Base-by-base conservation (phyloP, 257 asterid genomes). In the Sherardia arvensis region DNA sequence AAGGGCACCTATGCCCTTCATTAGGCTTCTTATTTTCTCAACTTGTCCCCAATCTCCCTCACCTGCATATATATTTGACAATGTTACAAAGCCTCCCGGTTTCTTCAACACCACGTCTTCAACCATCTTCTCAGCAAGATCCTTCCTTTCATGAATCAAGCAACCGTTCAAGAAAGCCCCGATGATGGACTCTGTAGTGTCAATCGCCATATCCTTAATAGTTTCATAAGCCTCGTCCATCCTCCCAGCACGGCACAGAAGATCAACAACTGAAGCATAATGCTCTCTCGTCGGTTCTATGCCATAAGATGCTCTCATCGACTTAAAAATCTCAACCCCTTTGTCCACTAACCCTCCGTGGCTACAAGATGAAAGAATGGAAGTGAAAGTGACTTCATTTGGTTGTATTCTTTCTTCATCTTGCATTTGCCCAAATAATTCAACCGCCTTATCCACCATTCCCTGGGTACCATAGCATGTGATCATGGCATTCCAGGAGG, bases 91-190 rank as follows among this genome's bases (percentile, higher is more conserved):
- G 53, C 74, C 76, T 61, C 72, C 93, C 28, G 79, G 71, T 70
- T 62, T 83, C 71, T 72, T 78, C 74, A 77, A 58, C 53, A 74
- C 77, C 78, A 72, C 38, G 49, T 66, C 65, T 29, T 72, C 62
- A 27, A 73, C 71, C 65, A 85, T 71, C 69, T 58, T 76, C 65
- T 77, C 81, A 54, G 84, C 84, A 73, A 85, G 87, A 78, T 85
- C 93, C 68, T 75, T 80, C 79, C 90, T 79, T 62, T 65, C 74
- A 28, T 83, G 83, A 66, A 79, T 70, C 73, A 70, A 73, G 74
- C 93, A 85, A 40, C 93, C 87, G 22, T 81, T 80, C 51, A 83
- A 78, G 75, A 85, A 85, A 62, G 93, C 83, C 48, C 93, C 89
- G 45, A 68, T 8, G 51, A 56, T 59, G 20, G 84, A 83, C 67